Conservation (phyloP, 768 basidiomycete species). For the Tricholoma saponaceum region DNA sequence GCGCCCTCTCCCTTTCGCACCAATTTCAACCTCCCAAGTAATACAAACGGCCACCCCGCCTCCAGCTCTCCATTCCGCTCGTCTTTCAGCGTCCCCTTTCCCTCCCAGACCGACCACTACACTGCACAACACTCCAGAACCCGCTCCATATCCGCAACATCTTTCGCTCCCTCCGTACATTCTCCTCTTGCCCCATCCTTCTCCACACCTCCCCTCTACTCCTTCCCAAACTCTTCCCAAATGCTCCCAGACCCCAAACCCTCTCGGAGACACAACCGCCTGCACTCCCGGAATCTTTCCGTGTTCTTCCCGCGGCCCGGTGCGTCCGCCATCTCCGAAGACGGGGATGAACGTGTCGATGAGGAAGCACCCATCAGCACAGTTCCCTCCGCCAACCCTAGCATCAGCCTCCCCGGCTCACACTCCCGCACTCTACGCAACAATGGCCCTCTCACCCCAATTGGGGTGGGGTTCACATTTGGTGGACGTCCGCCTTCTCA, state of each 20-base stretch:
- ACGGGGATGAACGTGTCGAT: conserved; percentile 45
- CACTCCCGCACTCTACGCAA: conserved; percentile 19
- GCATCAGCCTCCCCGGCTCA: conserved; percentile 37
- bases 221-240: conserved; percentile 9
- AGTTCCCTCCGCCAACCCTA: conserved; percentile 39
- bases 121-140: conserved; percentile 32
- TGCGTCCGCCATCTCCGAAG: conserved; percentile 62
- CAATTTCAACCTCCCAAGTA: too few species aligned
- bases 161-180: conserved; percentile 44
- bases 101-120: conserved; percentile 13
- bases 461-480: conserved; percentile 59
- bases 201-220: conserved; percentile 13
- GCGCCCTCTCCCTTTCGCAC: too few species aligned
- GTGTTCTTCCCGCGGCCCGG: conserved; percentile 88
- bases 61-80: conserved; percentile 26
- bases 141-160: conserved; percentile 43
- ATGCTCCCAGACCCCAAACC: neutral
- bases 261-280: conserved; percentile 52
- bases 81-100: conserved; percentile 22
- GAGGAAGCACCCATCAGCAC: conserved; percentile 45
- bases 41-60: too few species aligned
- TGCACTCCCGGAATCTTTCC: conserved; percentile 90
- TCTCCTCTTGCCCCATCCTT: conserved; percentile 44
- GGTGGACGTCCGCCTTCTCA: conserved; percentile 25
- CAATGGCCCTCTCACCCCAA: conserved; percentile 31